Percentiles rank a stretch among this genome's conserved stretches.
phyloP scores from a whole-genome alignment of 495 filamentous ascomycete species.

The Lasiosphaeria miniovina region DNA sequence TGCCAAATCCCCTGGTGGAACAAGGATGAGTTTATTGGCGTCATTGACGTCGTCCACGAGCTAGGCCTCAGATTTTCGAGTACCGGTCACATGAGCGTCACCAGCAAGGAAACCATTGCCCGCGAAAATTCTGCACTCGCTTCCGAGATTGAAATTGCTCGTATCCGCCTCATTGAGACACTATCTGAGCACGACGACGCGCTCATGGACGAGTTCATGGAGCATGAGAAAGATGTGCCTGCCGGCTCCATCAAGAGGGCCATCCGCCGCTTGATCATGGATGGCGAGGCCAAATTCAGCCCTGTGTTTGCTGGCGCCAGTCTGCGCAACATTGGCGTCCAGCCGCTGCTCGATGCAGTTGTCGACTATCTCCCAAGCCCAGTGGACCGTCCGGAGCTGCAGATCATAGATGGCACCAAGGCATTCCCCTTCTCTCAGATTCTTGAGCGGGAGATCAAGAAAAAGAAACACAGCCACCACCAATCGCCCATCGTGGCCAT shows the following conservation, averaged over 20 bases:
- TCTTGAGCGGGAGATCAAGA: slow-evolving; percentile 47
- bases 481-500: slow-evolving; percentile 62
- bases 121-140: slow-evolving; percentile 47
- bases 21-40: slow-evolving; percentile 70
- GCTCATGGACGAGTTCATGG: slow-evolving; percentile 80
- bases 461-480: slow-evolving; percentile 37
- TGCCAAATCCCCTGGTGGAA: slow-evolving; percentile 96
- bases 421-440: slow-evolving; percentile 51
- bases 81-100: slow-evolving; percentile 49
- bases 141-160: slow-evolving; percentile 71
- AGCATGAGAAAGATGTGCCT: slow-evolving; percentile 70
- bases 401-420: slow-evolving; percentile 64
- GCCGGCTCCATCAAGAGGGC: slow-evolving; percentile 63
- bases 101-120: slow-evolving; percentile 47
- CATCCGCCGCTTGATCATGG: slow-evolving; percentile 68
- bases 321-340: slow-evolving; percentile 90
- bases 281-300: slow-evolving; percentile 60
- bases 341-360: slow-evolving; percentile 86
- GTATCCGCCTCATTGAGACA: slow-evolving; percentile 73
- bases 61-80: slow-evolving; percentile 49
- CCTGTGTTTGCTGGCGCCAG: slow-evolving; percentile 91
- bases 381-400: slow-evolving; percentile 69
- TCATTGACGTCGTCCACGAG: slow-evolving; percentile 73
- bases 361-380: slow-evolving; percentile 84
- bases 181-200: slow-evolving; percentile 83